Evolutionary conservation across 2,329 filamentous ascomycete species (phyloP).

Genomic region (Emmonsiellopsis sp.): DNA sequence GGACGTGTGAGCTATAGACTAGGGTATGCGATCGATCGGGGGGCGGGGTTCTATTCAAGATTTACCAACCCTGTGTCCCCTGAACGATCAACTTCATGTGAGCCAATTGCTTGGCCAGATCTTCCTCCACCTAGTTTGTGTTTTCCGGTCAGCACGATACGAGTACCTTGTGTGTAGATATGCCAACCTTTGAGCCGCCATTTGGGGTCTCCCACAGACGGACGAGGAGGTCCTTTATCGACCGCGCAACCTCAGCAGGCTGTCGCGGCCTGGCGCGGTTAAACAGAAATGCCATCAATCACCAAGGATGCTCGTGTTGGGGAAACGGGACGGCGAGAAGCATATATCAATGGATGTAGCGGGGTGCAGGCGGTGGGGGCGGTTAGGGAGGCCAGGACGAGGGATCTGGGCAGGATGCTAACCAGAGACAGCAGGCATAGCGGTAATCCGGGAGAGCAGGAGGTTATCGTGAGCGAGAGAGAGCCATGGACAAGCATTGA

Average conservation of each 20-base stretch:
- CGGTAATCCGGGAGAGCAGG: too few species aligned
- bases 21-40: constrained; percentile 7
- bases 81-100: constrained; percentile 93
- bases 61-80: constrained; percentile 67
- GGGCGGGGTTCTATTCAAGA: constrained; percentile 1
- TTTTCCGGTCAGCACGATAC: constrained; percentile 11
- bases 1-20: constrained; percentile 3
- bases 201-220: constrained; percentile 51
- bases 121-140: constrained; percentile 61
- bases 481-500: too few species aligned
- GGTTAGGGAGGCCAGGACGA: too few species aligned
- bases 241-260: constrained; percentile 52
- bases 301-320: not conserved
- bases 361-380: not conserved
- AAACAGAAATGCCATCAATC: constrained; percentile 61
- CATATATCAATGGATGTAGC: not conserved
- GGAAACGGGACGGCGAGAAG: not conserved
- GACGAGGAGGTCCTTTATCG: constrained; percentile 54
- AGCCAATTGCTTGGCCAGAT: constrained; percentile 72
- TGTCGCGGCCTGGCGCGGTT: constrained; percentile 53
- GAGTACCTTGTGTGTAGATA: constrained; percentile 5
- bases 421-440: too few species aligned
- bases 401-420: too few species aligned
- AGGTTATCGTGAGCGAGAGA: too few species aligned
- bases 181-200: constrained; percentile 45